Evolutionary conservation across 2,329 filamentous ascomycete genomes (phyloP).

Genomic region (Fusarium vanettenii): DNA sequence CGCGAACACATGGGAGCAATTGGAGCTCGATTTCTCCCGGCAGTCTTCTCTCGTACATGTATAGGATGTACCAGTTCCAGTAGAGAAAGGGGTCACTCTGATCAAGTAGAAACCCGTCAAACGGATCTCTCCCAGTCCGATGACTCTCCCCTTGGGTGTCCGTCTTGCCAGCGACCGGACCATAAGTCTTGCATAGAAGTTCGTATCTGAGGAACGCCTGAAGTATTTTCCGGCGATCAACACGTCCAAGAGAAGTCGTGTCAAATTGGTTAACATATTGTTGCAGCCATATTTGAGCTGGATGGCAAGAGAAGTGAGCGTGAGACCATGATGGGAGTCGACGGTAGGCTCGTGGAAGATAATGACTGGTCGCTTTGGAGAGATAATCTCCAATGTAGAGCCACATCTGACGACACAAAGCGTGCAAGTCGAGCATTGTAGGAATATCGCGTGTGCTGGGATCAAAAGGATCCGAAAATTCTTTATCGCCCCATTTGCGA

Average conservation of each 20-base stretch:
- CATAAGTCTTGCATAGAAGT: constrained; percentile 11
- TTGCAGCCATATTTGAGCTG: neutral
- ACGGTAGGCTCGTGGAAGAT: neutral
- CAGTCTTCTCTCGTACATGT: neutral
- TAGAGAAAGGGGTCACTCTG: neutral
- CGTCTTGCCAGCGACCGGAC: neutral
- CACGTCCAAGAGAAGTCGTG: neutral
- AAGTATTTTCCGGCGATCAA: neutral
- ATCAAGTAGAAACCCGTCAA: neutral
- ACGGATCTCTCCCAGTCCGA: too few species aligned
- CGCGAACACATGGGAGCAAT: neutral
- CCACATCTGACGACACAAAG: neutral
- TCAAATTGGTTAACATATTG: neutral
- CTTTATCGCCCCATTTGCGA: neutral
- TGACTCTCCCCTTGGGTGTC: neutral
- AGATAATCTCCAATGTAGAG: neutral
- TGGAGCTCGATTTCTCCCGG: neutral
- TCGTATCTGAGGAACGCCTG: constrained; percentile 7
- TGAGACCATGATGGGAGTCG: neutral
- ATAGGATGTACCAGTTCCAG: constrained; percentile 3
- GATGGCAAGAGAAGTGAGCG: neutral
- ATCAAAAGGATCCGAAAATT: neutral
- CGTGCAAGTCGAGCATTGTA: neutral
- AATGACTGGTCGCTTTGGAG: neutral
- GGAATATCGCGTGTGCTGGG: neutral